phyloP scores from a whole-genome alignment of 306 rosid species.

The Senna tora region DNA sequence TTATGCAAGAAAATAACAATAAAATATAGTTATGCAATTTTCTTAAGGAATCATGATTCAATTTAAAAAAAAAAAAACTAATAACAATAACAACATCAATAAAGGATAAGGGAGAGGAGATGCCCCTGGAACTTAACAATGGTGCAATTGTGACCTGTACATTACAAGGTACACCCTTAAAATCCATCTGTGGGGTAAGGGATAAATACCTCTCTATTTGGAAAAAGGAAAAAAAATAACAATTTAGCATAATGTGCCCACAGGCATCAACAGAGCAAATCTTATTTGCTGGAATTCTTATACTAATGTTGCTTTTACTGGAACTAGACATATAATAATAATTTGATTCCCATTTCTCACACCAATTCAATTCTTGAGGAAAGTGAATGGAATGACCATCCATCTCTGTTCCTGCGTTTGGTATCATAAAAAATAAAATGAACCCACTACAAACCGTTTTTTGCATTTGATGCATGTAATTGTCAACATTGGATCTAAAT shows the following conservation, averaged over 20 bases:
- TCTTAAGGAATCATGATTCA: constrained; percentile 20
- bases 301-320: constrained; percentile 7
- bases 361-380: constrained; percentile 15
- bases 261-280: constrained; percentile 1
- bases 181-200: neutral
- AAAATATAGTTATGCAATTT: constrained; percentile 11
- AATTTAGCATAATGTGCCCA: neutral
- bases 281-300: constrained; percentile 26
- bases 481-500: constrained; percentile 13
- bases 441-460: neutral
- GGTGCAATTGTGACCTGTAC: neutral
- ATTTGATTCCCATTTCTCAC: neutral
- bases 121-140: constrained; percentile 18
- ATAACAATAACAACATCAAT: too few relatives aligned
- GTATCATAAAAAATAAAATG: neutral
- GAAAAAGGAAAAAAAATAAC: neutral
- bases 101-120: neutral
- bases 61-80: neutral
- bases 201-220: constrained; percentile 6
- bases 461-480: neutral
- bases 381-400: constrained; percentile 7
- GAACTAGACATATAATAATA: constrained; percentile 14
- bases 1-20: constrained; percentile 22
- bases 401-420: constrained; percentile 12
- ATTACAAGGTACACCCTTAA: constrained; percentile 21